Evolutionary conservation across 768 basidiomycete genomes (phyloP).

Genomic region (Mycena sanguinolenta): DNA sequence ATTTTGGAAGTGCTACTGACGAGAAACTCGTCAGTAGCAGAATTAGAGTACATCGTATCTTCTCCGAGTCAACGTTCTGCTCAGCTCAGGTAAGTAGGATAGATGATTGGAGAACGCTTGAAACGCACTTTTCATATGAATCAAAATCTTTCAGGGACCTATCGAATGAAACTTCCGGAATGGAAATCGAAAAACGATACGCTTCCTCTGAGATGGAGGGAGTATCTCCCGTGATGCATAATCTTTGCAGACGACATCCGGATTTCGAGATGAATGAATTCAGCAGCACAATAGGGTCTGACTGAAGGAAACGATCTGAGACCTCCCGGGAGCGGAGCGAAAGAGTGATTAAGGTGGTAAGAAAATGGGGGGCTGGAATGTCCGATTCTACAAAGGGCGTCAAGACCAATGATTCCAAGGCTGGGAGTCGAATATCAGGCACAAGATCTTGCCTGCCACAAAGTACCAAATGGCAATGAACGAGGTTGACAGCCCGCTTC

Average conservation of each 20-base stretch:
- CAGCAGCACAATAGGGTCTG: not conserved
- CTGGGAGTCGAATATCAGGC: too few species aligned
- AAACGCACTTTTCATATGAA: not conserved
- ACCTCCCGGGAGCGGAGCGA: not conserved
- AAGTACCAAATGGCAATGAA: not conserved
- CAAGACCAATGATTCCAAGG: too few species aligned
- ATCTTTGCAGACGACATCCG: not conserved
- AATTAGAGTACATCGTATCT: too few species aligned
- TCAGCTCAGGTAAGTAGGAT: not conserved
- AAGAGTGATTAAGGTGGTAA: not conserved
- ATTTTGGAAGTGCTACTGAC: too few species aligned
- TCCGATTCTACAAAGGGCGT: too few species aligned
- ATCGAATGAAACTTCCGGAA: not conserved
- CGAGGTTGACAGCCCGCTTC: not conserved
- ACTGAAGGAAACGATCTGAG: not conserved
- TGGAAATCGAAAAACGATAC: not conserved
- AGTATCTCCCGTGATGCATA: not conserved
- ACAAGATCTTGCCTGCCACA: too few species aligned
- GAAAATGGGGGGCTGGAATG: not conserved
- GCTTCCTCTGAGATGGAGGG: too few species aligned
- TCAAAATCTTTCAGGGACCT: not conserved
- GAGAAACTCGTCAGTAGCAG: too few species aligned
- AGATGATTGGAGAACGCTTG: not conserved
- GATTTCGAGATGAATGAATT: not conserved
- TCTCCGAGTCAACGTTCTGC: too few species aligned